A percentile compares a stretch with the other conserved stretches of the same genome.
phyloP scores from a whole-genome alignment of 2,329 filamentous ascomycete species.

The Alternaria panax region DNA sequence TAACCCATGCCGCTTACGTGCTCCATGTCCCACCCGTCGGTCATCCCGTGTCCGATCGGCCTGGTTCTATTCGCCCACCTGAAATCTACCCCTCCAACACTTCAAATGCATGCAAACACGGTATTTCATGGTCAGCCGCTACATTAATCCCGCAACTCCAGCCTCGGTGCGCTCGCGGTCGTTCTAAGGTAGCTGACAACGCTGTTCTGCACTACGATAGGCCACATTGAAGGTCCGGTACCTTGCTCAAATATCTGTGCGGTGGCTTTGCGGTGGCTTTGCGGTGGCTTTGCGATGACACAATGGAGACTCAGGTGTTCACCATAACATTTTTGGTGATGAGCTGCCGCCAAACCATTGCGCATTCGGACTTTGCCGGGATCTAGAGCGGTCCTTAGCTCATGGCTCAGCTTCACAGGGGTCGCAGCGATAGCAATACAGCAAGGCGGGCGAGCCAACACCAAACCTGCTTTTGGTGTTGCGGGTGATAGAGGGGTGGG shows the following conservation, averaged over 20 bases:
- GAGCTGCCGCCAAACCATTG: neutral
- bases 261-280: neutral
- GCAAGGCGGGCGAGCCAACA: neutral
- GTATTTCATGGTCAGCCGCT: neutral
- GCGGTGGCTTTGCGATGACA: constrained; percentile 1
- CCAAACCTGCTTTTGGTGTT: constrained; percentile 7
- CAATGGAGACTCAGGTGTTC: neutral
- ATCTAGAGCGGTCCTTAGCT: constrained; percentile 9
- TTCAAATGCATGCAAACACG: neutral
- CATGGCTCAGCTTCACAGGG: constrained; percentile 10
- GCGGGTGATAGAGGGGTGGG: constrained; percentile 9
- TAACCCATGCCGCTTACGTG: constrained; percentile 1
- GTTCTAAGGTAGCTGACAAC: neutral
- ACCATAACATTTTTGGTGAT: constrained; percentile 1
- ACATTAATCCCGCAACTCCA: neutral
- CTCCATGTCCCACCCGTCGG: neutral
- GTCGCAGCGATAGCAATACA: neutral
- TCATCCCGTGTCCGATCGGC: constrained; percentile 1
- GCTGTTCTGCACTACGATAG: neutral
- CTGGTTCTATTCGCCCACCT: neutral
- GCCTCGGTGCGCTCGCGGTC: neutral
- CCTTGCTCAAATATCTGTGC: neutral
- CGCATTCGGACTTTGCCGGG: constrained; percentile 1
- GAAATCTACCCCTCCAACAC: neutral
- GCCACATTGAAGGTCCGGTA: neutral